Conservation (phyloP, 192 early-diverging fungal species). For the Coemansia sp. region DNA sequence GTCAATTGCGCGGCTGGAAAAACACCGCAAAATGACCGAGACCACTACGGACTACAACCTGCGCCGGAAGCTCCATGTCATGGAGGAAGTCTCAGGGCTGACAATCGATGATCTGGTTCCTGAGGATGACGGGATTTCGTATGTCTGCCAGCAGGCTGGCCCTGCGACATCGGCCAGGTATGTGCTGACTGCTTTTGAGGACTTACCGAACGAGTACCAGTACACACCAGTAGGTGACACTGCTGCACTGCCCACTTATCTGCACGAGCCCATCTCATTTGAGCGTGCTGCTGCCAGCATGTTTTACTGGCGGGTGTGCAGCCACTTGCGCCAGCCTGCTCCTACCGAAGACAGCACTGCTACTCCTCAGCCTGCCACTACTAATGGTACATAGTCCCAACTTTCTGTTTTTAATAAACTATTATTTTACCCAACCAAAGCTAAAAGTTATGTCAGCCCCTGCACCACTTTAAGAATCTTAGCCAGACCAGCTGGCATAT, state of each 20-base stretch:
- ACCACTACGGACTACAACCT: conserved; percentile 48
- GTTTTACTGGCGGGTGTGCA: conserved; percentile 53
- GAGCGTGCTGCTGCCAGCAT: conserved; percentile 31
- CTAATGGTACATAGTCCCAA: not conserved
- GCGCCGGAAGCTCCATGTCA: conserved; percentile 36
- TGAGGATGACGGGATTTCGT: conserved; percentile 49
- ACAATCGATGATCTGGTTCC: conserved; percentile 38
- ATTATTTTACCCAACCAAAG: not conserved
- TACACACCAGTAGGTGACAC: conserved; percentile 36
- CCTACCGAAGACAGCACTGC: not conserved
- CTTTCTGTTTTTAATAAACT: not conserved
- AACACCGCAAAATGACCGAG: conserved; percentile 43
- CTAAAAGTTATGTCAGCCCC: not conserved
- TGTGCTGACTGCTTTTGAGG: conserved; percentile 44
- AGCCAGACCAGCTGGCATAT: conserved; percentile 7
- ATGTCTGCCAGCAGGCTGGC: conserved; percentile 39
- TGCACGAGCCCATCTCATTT: conserved; percentile 48
- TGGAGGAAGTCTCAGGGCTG: conserved; percentile 43
- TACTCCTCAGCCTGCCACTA: conserved; percentile 1
- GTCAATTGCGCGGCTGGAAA: conserved; percentile 37
- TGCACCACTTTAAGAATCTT: not conserved
- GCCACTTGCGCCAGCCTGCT: conserved; percentile 24
- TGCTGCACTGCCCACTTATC: conserved; percentile 33
- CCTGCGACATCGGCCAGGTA: conserved; percentile 18
- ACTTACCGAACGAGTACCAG: conserved; percentile 44